Evolutionary conservation across 108 stramenopile genomes (phyloP), one percentile per base, ranked within the genome.

Genomic region (Fragilariopsis cylindrus): DNA sequence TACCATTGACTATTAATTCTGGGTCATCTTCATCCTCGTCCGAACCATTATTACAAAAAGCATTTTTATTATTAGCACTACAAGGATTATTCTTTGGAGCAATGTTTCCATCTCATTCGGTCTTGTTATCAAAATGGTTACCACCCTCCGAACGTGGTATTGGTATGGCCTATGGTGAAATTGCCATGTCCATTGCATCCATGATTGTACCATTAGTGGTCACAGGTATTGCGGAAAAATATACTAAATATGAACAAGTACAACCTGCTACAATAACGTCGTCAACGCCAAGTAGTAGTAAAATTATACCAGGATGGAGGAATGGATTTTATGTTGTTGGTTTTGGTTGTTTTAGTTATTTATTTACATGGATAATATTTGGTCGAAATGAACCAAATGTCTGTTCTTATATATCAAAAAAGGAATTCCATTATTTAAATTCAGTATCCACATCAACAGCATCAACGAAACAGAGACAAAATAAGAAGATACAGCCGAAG

Each of bases 111-210:
- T 8, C 62, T 9, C 62, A 63, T 63, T 43, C 62, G 0, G 62
- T 63, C 7, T 12, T 63, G 3, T 63, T 63, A 13, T 63, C 62
- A 6, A 63, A 63, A 41, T 63, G 62, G 62, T 63, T 63, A 44
- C 19, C 62, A 43, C 62, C 43, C 5, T 45, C 43, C 0, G 62
- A 63, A 63, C 62, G 62, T 45, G 62, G 62, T 42, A n/a, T 44
- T 44, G 62, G 43, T 4, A 63, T 63, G 62, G 62, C 62, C 0
- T 63, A 63, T 43, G 62, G 62, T 11, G 62, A 63, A 63, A 63
- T 63, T n/a, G 62, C 62, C 0, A 63, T 63, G 62, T 63, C 62
- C 5, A 45, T 63, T 45, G 62, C 62, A 43, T 63, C 62, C 5
- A 63, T 63, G 62, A 44, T 42, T 4, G 62, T 63, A 15, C 62